Base-by-base conservation (phyloP, 192 early-diverging fungal genomes). In the Coemansia sp. region DNA sequence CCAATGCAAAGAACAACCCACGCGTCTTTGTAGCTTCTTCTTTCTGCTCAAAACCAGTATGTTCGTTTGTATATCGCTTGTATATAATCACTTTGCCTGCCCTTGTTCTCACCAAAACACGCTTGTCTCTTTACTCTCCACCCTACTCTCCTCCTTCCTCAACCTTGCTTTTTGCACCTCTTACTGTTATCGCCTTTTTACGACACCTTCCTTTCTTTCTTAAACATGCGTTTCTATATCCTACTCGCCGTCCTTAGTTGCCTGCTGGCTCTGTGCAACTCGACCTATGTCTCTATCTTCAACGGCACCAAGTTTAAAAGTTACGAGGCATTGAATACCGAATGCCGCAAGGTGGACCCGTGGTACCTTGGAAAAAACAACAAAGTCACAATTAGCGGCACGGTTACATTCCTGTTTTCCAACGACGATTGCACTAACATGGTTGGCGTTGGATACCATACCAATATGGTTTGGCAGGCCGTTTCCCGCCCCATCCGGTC, bases 241-340 rank as follows among this genome's bases (percentile, higher is more conserved):
- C 31, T 60, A 15, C 29, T 63, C 20, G 38, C 61, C 36, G 40
- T 41, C 22, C 18, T 63, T 40, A 63, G 61, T 40, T 63, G 61
- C 61, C 61, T 63, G 36, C 61, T 63, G 6, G 61, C 61, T 10
- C 61, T 63, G 40, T 63, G 61, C 40, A 63, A 15, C 20, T n/a
- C 61, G 40, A 63, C 61, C 6, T 63, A 13, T 11, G 6, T 63
- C 20, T 20, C 3, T 22, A 27, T 63, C 20, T 0, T 2, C 20
- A 63, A 63, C 16, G 40, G 2, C 15, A 42, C 40, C 9, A 0
- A 2, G 3, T 12, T 40, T 8, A 22, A 42, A 12, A 11, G 3
- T 10, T 63, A 41, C 12, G 38, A 63, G 7, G 22, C 40, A 41
- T 8, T 41, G 22, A 40, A 63, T 24, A 63, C 61, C 5, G 5